Evolutionary conservation across 306 rosid species (phyloP).

Genomic region (Cicer cuneatum): DNA sequence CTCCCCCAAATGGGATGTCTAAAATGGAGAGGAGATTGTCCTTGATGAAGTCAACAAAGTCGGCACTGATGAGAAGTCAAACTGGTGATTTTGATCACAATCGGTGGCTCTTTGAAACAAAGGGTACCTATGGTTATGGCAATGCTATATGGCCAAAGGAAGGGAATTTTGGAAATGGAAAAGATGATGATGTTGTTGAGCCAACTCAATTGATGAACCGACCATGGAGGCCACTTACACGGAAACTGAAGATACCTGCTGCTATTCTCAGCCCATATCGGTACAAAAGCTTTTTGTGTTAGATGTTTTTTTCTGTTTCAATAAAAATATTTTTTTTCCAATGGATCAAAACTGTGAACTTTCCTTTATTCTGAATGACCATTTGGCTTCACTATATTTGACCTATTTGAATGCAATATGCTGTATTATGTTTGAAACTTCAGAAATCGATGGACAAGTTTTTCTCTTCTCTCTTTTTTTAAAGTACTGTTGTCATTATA

Average conservation of each 20-base stretch:
- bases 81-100: conserved; percentile 95
- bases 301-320: neutral
- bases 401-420: conserved; percentile 4
- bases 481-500: neutral
- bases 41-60: conserved; percentile 86
- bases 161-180: conserved; percentile 73
- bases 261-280: conserved; percentile 91
- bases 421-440: conserved; percentile 17
- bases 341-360: neutral
- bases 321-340: neutral
- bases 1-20: conserved; percentile 71
- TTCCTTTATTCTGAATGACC: conserved; percentile 10
- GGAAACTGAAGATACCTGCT: conserved; percentile 92
- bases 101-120: conserved; percentile 92
- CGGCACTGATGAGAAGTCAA: conserved; percentile 82
- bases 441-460: neutral
- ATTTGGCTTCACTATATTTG: conserved; percentile 8
- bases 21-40: conserved; percentile 91
- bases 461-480: neutral
- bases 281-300: conserved; percentile 44
- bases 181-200: conserved; percentile 59
- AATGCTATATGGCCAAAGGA: conserved; percentile 96
- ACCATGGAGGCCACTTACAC: conserved; percentile 94
- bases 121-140: conserved; percentile 96
- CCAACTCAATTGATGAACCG: conserved; percentile 74